A percentile compares a stretch with the other conserved stretches of the same genome.
Conservation (phyloP, 805 yeast genomes). For the Lipomyces spencermartinsiae region DNA sequence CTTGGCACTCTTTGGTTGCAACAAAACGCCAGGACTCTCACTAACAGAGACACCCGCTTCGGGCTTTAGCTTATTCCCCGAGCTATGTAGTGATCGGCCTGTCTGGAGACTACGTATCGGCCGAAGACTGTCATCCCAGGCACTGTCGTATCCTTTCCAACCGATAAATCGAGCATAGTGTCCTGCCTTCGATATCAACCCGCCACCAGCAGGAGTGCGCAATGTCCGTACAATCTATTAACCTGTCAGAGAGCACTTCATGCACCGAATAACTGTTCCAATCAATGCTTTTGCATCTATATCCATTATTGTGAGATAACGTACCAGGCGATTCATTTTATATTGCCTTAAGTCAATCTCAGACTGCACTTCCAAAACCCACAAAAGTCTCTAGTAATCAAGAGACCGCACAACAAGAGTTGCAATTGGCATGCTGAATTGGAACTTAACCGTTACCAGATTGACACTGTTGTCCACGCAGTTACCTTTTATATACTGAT, state of each 20-base stretch:
- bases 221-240: background rate
- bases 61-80: background rate
- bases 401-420: background rate
- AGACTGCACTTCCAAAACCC: background rate
- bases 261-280: background rate
- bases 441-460: background rate
- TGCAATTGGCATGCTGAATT: background rate
- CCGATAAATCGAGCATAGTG: background rate
- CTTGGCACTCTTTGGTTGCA: background rate
- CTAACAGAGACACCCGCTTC: background rate
- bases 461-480: background rate
- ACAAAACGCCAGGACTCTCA: background rate
- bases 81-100: background rate
- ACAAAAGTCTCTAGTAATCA: background rate
- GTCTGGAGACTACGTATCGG: background rate
- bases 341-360: background rate
- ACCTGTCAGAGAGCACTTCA: background rate
- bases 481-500: background rate
- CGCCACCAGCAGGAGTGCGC: background rate
- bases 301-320: background rate
- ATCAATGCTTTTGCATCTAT: background rate
- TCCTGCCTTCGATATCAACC: background rate
- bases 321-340: background rate
- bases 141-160: background rate
- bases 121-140: background rate